These are phyloP conservation scores for Didymella pinodella DNA, from an alignment of 2,329 filamentous ascomycete species.

Conservation along the genomic window DNA sequence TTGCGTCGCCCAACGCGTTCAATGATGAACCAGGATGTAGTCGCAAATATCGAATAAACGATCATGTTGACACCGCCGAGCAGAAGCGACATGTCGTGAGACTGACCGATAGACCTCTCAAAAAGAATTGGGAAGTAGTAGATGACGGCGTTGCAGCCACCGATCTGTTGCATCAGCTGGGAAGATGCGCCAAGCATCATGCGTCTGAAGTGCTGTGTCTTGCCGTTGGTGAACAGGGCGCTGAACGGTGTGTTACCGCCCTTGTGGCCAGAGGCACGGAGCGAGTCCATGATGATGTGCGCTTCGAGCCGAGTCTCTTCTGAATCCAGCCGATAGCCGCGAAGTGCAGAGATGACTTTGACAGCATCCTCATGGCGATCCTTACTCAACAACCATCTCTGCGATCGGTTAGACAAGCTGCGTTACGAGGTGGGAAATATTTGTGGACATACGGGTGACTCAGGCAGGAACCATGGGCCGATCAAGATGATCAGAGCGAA, in stretches of 20 bases:
- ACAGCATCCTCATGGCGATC: conserved; percentile 69
- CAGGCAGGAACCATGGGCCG: conserved; percentile 69
- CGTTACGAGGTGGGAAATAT: too few relatives aligned
- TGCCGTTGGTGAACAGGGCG: conserved; percentile 67
- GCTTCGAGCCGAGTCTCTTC: conserved; percentile 66
- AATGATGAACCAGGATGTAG: conserved; percentile 69
- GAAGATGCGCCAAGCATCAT: conserved; percentile 67
- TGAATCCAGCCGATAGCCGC: conserved; percentile 59
- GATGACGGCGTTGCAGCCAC: conserved; percentile 53
- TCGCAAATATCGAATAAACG: conserved; percentile 64
- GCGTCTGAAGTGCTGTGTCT: conserved; percentile 71
- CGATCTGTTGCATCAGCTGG: conserved; percentile 44
- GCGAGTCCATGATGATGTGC: conserved; percentile 71
- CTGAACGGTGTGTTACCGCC: conserved; percentile 56
- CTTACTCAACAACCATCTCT: conserved; percentile 66
- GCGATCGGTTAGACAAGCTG: neutral
- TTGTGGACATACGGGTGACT: conserved; percentile 56
- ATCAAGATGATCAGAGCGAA: conserved; percentile 60
- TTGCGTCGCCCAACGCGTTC: conserved; percentile 65
- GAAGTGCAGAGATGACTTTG: conserved; percentile 61
- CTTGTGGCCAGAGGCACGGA: conserved; percentile 52
- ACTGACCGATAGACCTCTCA: conserved; percentile 60
- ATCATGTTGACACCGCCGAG: conserved; percentile 62
- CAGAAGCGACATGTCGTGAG: conserved; percentile 53
- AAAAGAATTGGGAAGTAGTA: conserved; percentile 56